phyloP scores from a whole-genome alignment of 257 asterid species.

The Primulina eburnea region DNA sequence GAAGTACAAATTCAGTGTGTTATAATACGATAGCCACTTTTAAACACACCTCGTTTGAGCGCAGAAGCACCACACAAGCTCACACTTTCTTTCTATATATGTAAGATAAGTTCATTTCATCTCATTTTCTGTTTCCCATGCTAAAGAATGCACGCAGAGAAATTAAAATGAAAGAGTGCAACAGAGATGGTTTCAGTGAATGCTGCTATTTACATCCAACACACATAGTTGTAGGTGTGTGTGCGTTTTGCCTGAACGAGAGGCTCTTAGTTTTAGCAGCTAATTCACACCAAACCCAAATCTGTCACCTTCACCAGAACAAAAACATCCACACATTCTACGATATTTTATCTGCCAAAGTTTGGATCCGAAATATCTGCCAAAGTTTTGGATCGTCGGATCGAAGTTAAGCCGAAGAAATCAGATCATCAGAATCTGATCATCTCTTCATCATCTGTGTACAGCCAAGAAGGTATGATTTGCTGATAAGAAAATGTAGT shows the following conservation, averaged over 20 bases:
- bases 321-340: conserved; percentile 22
- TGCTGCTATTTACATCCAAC: not conserved
- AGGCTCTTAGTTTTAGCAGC: conserved; percentile 60
- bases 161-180: no score
- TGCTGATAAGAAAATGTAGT: not conserved
- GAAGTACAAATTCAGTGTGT: not conserved
- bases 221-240: conserved; percentile 52
- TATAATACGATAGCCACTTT: not conserved
- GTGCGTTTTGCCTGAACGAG: conserved; percentile 74
- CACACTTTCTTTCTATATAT: not conserved
- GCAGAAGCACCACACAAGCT: not conserved
- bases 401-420: conserved; percentile 30
- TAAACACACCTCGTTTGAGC: not conserved
- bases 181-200: not conserved
- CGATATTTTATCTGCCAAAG: conserved; percentile 34
- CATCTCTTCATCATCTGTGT: conserved; percentile 2
- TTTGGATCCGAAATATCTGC: conserved; percentile 35
- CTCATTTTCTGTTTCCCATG: not conserved
- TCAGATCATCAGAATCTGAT: conserved; percentile 6
- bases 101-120: not conserved
- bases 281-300: conserved; percentile 17
- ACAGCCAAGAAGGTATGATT: conserved; percentile 36
- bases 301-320: not conserved
- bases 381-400: conserved; percentile 30
- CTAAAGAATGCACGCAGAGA: not conserved